Percentiles rank a stretch among this genome's conserved stretches.
Conservation (phyloP, 208 protist species). For the Trypanosoma vivax region DNA sequence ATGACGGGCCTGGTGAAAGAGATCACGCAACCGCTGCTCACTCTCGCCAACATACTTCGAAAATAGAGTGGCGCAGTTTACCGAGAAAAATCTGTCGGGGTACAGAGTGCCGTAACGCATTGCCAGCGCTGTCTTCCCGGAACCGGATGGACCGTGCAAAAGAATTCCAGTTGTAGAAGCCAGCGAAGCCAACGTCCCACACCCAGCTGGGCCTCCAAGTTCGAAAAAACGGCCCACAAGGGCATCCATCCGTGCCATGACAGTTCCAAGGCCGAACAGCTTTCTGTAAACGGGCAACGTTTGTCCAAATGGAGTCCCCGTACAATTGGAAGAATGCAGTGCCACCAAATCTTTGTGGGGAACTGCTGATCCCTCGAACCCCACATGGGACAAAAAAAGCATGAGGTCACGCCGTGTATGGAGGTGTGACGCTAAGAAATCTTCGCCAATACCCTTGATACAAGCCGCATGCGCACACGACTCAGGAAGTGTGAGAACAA, state of each 20-base stretch:
- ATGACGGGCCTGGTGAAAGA: slow-evolving; percentile 63
- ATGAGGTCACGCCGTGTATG: slow-evolving; percentile 13
- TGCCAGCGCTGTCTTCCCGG: slow-evolving; percentile 67
- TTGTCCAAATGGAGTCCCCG: background rate
- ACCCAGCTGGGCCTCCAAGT: background rate
- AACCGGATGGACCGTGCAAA: slow-evolving; percentile 75
- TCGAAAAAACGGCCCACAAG: slow-evolving; percentile 16
- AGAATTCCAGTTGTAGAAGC: slow-evolving; percentile 67
- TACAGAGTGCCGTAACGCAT: slow-evolving; percentile 29
- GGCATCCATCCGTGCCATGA: slow-evolving; percentile 27
- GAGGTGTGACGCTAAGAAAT: slow-evolving; percentile 7
- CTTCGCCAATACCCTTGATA: background rate
- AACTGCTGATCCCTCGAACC: background rate
- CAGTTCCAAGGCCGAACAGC: slow-evolving; percentile 46
- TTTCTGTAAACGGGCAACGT: background rate
- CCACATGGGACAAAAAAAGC: slow-evolving; percentile 16
- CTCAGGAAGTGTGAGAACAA: slow-evolving; percentile 9
- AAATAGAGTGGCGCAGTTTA: slow-evolving; percentile 74
- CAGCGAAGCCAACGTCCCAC: slow-evolving; percentile 24
- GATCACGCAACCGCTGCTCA: slow-evolving; percentile 68
- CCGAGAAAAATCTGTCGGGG: slow-evolving; percentile 52
- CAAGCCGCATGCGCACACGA: slow-evolving; percentile 3
- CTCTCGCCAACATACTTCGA: slow-evolving; percentile 88
- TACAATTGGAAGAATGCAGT: background rate
- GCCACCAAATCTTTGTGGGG: background rate